Base-by-base conservation (phyloP, 805 yeast species). In the Kazachstania bromeliacearum region DNA sequence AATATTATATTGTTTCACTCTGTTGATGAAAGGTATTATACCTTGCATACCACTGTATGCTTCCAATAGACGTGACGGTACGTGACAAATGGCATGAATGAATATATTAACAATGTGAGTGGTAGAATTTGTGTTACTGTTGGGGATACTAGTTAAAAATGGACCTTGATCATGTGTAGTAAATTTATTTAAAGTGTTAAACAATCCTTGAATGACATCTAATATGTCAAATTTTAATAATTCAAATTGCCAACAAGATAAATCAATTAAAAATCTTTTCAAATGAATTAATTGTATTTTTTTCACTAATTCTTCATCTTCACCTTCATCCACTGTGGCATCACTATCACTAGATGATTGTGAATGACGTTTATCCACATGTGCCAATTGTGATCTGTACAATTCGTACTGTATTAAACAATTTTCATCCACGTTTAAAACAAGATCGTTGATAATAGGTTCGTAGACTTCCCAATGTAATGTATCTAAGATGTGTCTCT, bases 401-500 rank as follows among this genome's bases (percentile, higher is more conserved):
- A 51, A 51, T 34, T 60, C 62, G 36, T 63, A 55, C 44, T 57
- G 68, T 21, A 57, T 59, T 42, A 55, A 56, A 57, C 63, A 74
- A 65, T 47, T 63, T 40, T 66, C 71, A 40, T 62, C 63, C 30
- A 59, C 62, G 38, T 62, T 60, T 37, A 68, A 49, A 22, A 63
- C 55, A 60, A 69, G 77, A 42, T 71, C 69, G 35, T 64, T 66
- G 31, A 69, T 52, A 43, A 71, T 69, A 2, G 92, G 85, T 44
- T 77, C 83, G 32, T 71, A 71, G 35, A 85, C 63, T 21, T 67
- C 66, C 95, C 85, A 85, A 44, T 73, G 77, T 50, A 85, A 69
- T 5, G 82, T 82, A 45, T 71, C 67, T 53, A 79, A 65, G 39
- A 79, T 75, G 51, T 82, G 89, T 47, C 73, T 64, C 58, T 82